Evolutionary conservation across 2,329 filamentous ascomycete genomes (phyloP).

Genomic region (Zymoseptoria brevis): DNA sequence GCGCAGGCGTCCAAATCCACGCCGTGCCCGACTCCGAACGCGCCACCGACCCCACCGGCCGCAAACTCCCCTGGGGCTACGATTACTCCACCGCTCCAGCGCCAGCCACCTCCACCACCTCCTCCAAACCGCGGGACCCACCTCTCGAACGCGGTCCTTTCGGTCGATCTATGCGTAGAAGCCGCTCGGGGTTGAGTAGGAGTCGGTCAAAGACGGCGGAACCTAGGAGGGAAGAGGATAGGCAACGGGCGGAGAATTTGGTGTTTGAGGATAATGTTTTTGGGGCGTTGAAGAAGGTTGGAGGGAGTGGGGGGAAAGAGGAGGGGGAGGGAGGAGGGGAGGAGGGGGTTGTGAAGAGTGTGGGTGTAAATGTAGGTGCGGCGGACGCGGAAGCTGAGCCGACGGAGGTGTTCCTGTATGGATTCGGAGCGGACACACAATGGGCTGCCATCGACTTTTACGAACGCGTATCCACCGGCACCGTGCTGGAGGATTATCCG

Average conservation of each 20-base stretch:
- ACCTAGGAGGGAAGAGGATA: conserved; percentile 52
- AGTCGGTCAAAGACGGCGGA: conserved; percentile 45
- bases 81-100: conserved; percentile 28
- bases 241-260: conserved; percentile 36
- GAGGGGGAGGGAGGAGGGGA: conserved; percentile 19
- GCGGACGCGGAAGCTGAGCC: conserved; percentile 36
- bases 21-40: conserved; percentile 56
- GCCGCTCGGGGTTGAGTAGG: conserved; percentile 16
- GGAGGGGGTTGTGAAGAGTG: conserved; percentile 8
- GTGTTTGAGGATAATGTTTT: conserved; percentile 43
- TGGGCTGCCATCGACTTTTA: conserved; percentile 87
- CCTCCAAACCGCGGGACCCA: conserved; percentile 31
- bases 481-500: conserved; percentile 88
- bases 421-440: conserved; percentile 60
- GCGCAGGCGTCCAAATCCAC: conserved; percentile 53
- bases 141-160: conserved; percentile 56
- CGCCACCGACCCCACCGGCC: conserved; percentile 51
- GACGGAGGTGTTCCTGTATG: conserved; percentile 77
- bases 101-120: conserved; percentile 4
- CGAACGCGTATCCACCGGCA: conserved; percentile 69
- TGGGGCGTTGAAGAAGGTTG: conserved; percentile 21
- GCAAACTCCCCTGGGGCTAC: conserved; percentile 55
- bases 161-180: conserved; percentile 45
- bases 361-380: conserved; percentile 27
- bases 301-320: conserved; percentile 22